These are phyloP conservation scores for Phytopythium montanum DNA, from an alignment of 352 stramenopile species.

Conservation along the genomic window DNA sequence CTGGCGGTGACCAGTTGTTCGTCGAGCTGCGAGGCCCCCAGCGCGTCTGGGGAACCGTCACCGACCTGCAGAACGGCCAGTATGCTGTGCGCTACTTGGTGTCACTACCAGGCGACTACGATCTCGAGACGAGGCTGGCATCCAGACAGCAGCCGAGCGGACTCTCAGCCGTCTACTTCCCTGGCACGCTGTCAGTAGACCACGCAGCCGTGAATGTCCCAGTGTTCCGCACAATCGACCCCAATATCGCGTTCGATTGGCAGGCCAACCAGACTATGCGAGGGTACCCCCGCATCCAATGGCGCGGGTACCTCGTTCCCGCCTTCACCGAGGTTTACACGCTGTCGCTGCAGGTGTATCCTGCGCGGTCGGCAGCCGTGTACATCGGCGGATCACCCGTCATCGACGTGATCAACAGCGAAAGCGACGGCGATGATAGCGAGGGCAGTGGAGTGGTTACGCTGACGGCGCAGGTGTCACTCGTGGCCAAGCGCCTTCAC, in stretches of 20 bases:
- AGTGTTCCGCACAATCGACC: conserved; percentile 25
- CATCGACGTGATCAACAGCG: conserved; percentile 34
- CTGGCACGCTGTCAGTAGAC: conserved; percentile 10
- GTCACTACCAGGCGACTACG: conserved; percentile 27
- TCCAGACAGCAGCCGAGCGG: conserved; percentile 15
- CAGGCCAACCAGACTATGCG: conserved; percentile 29
- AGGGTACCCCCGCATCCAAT: conserved; percentile 37
- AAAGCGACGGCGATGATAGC: background rate
- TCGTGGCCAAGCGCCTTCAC: conserved; percentile 29
- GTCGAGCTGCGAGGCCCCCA: conserved; percentile 30
- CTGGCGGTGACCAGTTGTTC: conserved; percentile 32
- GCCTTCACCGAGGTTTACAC: conserved; percentile 40
- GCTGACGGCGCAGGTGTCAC: conserved; percentile 11
- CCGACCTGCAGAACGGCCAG: conserved; percentile 31
- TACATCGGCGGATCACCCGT: conserved; percentile 31
- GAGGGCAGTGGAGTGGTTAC: conserved; percentile 1
- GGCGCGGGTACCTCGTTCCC: conserved; percentile 40
- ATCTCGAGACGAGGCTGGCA: conserved; percentile 43
- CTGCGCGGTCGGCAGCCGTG: conserved; percentile 15
- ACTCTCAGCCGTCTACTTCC: conserved; percentile 37
- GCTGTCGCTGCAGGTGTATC: conserved; percentile 23
- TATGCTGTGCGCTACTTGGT: conserved; percentile 40
- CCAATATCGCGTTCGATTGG: conserved; percentile 40
- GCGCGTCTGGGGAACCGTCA: conserved; percentile 20
- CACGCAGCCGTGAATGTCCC: conserved; percentile 13